Evolutionary conservation across 257 asterid genomes (phyloP).

Genomic region (Solanum medicagineum): DNA sequence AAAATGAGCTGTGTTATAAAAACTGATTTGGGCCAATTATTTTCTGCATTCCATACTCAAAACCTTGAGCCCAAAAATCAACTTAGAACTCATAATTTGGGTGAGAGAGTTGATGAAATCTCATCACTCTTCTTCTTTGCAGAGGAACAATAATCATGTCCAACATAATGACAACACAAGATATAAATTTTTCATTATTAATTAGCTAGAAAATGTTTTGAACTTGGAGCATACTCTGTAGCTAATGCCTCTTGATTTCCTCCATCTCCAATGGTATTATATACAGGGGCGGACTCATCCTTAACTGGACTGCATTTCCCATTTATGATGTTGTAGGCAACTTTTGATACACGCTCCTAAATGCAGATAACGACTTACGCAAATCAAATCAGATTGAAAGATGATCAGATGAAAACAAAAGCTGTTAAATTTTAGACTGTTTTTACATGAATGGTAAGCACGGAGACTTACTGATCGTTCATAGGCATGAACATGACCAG

Average conservation of each 20-base stretch:
- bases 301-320: constrained; percentile 31
- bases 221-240: constrained; percentile 22
- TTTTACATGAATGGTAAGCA: not conserved
- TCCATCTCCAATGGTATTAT: constrained; percentile 64
- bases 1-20: too few relatives aligned
- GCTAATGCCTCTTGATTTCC: constrained; percentile 67
- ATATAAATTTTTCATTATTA: not conserved
- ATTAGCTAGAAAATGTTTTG: not conserved
- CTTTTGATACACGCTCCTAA: constrained; percentile 57
- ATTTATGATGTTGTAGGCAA: constrained; percentile 39
- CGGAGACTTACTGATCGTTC: constrained; percentile 43
- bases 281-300: constrained; percentile 54
- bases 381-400: not conserved
- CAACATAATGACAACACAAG: too few relatives aligned
- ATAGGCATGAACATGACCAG: constrained; percentile 61
- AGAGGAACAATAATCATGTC: too few relatives aligned
- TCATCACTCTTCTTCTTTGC: too few relatives aligned
- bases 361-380: not conserved
- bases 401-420: not conserved
- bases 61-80: too few relatives aligned
- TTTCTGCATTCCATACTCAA: too few relatives aligned
- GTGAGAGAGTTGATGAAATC: too few relatives aligned
- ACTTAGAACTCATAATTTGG: too few relatives aligned
- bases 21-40: too few relatives aligned
- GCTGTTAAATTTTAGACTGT: not conserved